phyloP scores from a whole-genome alignment of 2,329 filamentous ascomycete genomes.

The Grosmannia serpens region DNA sequence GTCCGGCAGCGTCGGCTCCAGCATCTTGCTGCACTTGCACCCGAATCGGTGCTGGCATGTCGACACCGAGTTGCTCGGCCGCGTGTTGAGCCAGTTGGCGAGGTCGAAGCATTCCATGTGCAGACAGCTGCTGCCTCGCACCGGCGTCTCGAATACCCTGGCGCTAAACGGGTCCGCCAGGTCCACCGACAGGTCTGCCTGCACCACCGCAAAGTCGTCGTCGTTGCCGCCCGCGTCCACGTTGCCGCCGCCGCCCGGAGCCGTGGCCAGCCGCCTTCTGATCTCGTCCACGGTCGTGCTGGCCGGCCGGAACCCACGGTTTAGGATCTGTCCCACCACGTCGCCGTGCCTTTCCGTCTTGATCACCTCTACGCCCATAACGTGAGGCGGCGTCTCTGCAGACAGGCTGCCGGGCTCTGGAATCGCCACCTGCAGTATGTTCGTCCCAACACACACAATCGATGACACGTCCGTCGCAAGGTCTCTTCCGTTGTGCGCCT shows the following conservation, averaged over 20 bases:
- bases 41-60: slow-evolving; percentile 21
- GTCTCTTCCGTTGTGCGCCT: slow-evolving; percentile 63
- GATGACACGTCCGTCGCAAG: slow-evolving; percentile 64
- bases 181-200: slow-evolving; percentile 47
- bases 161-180: slow-evolving; percentile 57
- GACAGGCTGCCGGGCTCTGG: slow-evolving; percentile 14
- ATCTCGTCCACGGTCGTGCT: slow-evolving; percentile 46
- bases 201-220: slow-evolving; percentile 42
- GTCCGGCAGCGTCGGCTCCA: slow-evolving; percentile 48
- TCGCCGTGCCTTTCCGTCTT: slow-evolving; percentile 38
- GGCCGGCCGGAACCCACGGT: slow-evolving; percentile 26
- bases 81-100: slow-evolving; percentile 63
- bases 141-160: slow-evolving; percentile 56
- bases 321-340: slow-evolving; percentile 28
- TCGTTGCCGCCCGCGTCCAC: background rate
- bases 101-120: slow-evolving; percentile 90
- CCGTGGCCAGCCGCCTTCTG: slow-evolving; percentile 27
- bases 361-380: slow-evolving; percentile 60
- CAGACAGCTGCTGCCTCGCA: slow-evolving; percentile 55
- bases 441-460: slow-evolving; percentile 43
- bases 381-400: slow-evolving; percentile 15
- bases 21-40: slow-evolving; percentile 24
- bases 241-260: background rate
- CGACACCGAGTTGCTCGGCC: slow-evolving; percentile 31
- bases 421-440: slow-evolving; percentile 46